Conservation (phyloP, 257 asterid species). For the Forsythia viridissima region DNA sequence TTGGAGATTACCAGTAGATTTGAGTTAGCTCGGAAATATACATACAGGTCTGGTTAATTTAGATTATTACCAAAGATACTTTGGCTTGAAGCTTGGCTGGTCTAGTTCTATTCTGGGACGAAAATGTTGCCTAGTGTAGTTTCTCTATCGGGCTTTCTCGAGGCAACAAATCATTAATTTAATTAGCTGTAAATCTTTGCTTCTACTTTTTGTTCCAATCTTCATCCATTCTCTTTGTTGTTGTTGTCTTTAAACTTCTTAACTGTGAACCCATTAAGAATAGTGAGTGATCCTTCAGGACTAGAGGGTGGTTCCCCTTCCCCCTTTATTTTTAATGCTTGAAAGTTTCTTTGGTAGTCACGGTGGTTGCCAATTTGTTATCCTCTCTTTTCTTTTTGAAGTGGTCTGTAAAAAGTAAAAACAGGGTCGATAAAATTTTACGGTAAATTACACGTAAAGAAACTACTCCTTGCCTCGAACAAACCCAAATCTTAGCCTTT, state of each 20-base stretch:
- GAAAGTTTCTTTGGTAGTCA: neutral
- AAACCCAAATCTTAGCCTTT: too few relatives aligned
- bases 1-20: neutral
- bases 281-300: too few relatives aligned
- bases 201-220: neutral
- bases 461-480: too few relatives aligned
- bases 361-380: neutral
- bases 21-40: constrained; percentile 1
- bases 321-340: too few relatives aligned
- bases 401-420: too few relatives aligned
- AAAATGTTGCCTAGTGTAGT: neutral
- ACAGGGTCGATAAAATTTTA: too few relatives aligned
- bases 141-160: neutral
- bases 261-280: neutral
- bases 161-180: neutral
- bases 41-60: neutral
- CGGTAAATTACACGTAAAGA: too few relatives aligned
- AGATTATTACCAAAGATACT: neutral
- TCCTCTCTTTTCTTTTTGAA: neutral
- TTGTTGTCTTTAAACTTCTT: neutral
- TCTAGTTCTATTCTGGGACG: neutral
- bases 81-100: constrained; percentile 1
- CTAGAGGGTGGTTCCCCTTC: too few relatives aligned
- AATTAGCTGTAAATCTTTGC: neutral
- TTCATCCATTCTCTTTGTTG: neutral